These are phyloP conservation scores for Cladochytrium replicatum DNA, from an alignment of 192 early-diverging fungal genomes.

Conservation along the genomic window DNA sequence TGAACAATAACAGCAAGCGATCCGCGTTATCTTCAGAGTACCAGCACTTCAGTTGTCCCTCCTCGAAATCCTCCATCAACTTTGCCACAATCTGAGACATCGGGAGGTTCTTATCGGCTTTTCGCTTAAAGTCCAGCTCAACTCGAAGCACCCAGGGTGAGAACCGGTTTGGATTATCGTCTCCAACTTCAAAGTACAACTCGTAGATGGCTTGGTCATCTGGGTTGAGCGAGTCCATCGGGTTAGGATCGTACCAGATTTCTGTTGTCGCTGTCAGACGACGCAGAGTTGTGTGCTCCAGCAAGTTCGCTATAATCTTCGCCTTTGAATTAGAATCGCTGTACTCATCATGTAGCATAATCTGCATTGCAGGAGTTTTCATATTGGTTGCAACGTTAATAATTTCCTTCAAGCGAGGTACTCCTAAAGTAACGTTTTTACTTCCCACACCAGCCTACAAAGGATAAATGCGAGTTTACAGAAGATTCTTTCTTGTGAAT, in stretches of 20 bases:
- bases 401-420: constrained; percentile 97
- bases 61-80: constrained; percentile 70
- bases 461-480: too few relatives aligned
- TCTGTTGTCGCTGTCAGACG: constrained; percentile 76
- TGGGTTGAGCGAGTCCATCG: constrained; percentile 60
- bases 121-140: constrained; percentile 49
- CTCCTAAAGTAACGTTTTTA: constrained; percentile 95
- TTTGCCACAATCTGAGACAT: constrained; percentile 74
- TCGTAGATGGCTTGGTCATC: constrained; percentile 85
- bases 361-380: constrained; percentile 80
- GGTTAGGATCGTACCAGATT: constrained; percentile 89
- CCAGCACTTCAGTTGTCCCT: constrained; percentile 65
- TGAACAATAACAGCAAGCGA: constrained; percentile 76
- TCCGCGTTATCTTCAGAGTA: constrained; percentile 85
- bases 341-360: constrained; percentile 64
- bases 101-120: constrained; percentile 81
- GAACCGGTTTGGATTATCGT: constrained; percentile 44
- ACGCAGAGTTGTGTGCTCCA: constrained; percentile 88
- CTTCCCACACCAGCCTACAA: constrained; percentile 95
- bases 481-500: too few relatives aligned
- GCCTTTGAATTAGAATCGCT: constrained; percentile 65
- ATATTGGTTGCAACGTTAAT: constrained; percentile 97
- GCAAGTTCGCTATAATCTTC: constrained; percentile 74
- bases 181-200: constrained; percentile 72
- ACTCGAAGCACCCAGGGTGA: constrained; percentile 52